Evolutionary conservation across 2,329 filamentous ascomycete genomes (phyloP).

Genomic region (Akanthomyces muscarius): DNA sequence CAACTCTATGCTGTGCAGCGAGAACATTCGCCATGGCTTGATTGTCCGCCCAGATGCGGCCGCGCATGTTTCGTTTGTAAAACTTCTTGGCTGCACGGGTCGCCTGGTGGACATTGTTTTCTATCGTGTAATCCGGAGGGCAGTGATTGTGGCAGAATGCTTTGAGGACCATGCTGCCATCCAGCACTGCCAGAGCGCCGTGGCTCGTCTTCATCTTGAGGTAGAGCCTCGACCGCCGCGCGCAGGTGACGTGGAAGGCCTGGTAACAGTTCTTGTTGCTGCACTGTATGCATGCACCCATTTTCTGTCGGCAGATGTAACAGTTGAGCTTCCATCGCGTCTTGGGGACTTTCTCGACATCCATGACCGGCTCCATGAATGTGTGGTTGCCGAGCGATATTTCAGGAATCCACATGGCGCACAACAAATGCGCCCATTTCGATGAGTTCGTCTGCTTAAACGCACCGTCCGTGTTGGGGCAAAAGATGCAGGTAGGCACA

Average conservation of each 20-base stretch:
- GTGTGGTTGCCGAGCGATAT: conserved; percentile 92
- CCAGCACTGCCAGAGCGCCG: conserved; percentile 69
- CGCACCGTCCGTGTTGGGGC: conserved; percentile 92
- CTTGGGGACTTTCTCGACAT: conserved; percentile 95
- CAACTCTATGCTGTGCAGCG: conserved; percentile 65
- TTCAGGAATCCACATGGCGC: conserved; percentile 98
- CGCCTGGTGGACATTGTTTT: conserved; percentile 77
- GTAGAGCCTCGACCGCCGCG: conserved; percentile 79
- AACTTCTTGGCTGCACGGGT: conserved; percentile 81
- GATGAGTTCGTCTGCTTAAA: conserved; percentile 98
- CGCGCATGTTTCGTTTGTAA: conserved; percentile 85
- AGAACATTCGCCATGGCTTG: conserved; percentile 78
- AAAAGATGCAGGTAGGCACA: conserved; percentile 95
- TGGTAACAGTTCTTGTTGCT: conserved; percentile 96
- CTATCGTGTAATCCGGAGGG: conserved; percentile 79
- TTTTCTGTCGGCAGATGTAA: conserved; percentile 95
- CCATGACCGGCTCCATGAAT: conserved; percentile 97
- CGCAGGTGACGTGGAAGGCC: conserved; percentile 96
- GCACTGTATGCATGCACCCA: conserved; percentile 98
- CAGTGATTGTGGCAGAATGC: conserved; percentile 96
- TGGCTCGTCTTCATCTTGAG: conserved; percentile 95
- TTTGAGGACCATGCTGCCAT: conserved; percentile 79
- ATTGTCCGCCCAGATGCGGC: conserved; percentile 86
- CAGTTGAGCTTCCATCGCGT: conserved; percentile 90
- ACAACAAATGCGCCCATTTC: conserved; percentile 95